Evolutionary conservation across 2,329 filamentous ascomycete genomes (phyloP).

Genomic region (Beauveria pseudobassiana): DNA sequence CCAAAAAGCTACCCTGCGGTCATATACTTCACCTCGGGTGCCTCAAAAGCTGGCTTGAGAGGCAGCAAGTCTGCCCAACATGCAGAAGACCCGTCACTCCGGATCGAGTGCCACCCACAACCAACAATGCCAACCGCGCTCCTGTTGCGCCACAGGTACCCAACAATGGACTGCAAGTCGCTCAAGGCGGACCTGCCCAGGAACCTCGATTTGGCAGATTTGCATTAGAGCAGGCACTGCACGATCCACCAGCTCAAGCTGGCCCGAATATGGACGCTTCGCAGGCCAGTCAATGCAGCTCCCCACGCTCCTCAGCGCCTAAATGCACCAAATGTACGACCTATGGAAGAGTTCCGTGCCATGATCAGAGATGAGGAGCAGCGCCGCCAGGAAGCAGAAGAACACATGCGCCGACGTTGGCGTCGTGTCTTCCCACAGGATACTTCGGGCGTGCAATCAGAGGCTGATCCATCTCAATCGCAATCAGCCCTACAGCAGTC

Average conservation of each 20-base stretch:
- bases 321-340: neutral
- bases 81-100: slow-evolving; percentile 69
- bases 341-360: slow-evolving; percentile 2
- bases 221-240: neutral
- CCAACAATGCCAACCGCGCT: slow-evolving; percentile 19
- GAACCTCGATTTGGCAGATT: slow-evolving; percentile 3
- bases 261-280: neutral
- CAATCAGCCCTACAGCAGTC: neutral
- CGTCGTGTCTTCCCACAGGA: neutral
- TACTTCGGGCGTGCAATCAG: neutral
- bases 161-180: neutral
- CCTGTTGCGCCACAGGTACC: slow-evolving; percentile 17
- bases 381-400: slow-evolving; percentile 6
- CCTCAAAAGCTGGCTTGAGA: slow-evolving; percentile 91
- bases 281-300: neutral
- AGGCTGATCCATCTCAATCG: neutral
- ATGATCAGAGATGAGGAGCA: slow-evolving; percentile 4
- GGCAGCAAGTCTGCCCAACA: slow-evolving; percentile 94
- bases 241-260: neutral
- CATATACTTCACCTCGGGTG: slow-evolving; percentile 94
- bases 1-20: slow-evolving; percentile 94
- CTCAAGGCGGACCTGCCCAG: neutral
- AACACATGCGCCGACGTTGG: slow-evolving; percentile 2
- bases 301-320: neutral
- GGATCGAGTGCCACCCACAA: slow-evolving; percentile 21